Evolutionary conservation across 306 rosid species (phyloP).

Genomic region (Ceratonia siliqua): DNA sequence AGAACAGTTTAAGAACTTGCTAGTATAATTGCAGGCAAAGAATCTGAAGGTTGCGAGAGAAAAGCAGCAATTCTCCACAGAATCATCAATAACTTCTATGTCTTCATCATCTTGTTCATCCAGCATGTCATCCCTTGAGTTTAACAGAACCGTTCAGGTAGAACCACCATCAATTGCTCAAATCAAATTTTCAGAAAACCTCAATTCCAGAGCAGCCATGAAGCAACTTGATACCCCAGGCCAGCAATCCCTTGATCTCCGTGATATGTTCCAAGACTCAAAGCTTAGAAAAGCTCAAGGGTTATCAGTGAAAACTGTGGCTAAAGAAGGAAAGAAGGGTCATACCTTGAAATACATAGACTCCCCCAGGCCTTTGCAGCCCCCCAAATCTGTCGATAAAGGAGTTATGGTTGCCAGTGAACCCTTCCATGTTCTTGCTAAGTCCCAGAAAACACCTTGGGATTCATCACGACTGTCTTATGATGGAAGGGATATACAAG

Average conservation of each 20-base stretch:
- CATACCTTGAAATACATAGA: constrained; percentile 61
- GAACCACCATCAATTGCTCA: constrained; percentile 48
- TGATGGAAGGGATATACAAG: constrained; percentile 64
- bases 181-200: constrained; percentile 28
- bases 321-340: constrained; percentile 47
- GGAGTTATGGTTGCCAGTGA: constrained; percentile 41
- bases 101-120: constrained; percentile 81
- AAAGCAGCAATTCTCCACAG: constrained; percentile 64
- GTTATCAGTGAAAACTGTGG: constrained; percentile 55
- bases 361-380: constrained; percentile 73
- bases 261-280: constrained; percentile 54
- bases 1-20: constrained; percentile 13
- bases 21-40: constrained; percentile 52
- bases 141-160: constrained; percentile 48
- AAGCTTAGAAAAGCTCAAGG: constrained; percentile 57
- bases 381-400: constrained; percentile 41
- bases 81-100: constrained; percentile 62
- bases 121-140: constrained; percentile 75
- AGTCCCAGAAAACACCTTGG: constrained; percentile 52
- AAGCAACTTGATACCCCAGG: constrained; percentile 38
- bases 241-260: constrained; percentile 43
- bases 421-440: constrained; percentile 45
- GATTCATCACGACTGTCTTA: constrained; percentile 70
- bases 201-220: constrained; percentile 28
- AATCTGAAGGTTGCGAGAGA: constrained; percentile 43